Percentiles rank a stretch among this genome's conserved stretches.
phyloP scores from a whole-genome alignment of 345 rosid genomes.

The Hibiscus trionum region DNA sequence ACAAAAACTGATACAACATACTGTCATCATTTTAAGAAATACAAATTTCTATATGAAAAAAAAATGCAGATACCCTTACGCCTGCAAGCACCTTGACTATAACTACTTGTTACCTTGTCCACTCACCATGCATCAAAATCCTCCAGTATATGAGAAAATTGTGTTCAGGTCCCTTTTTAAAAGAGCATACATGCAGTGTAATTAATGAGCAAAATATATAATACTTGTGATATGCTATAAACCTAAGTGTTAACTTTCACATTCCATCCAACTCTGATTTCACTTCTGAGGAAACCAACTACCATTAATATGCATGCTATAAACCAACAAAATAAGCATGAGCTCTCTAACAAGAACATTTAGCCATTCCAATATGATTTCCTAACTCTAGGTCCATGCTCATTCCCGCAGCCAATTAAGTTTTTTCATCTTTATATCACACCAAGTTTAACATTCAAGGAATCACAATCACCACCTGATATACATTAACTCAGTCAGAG shows the following conservation, averaged over 20 bases:
- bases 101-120: background rate
- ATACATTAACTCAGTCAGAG: background rate
- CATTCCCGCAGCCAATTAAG: background rate
- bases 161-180: background rate
- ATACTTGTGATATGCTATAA: background rate
- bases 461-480: background rate
- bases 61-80: background rate
- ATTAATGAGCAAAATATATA: background rate
- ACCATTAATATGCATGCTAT: background rate
- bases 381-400: background rate
- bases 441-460: background rate
- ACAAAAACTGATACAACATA: background rate
- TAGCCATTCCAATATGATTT: background rate
- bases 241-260: background rate
- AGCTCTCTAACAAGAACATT: background rate
- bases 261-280: background rate
- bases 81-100: background rate
- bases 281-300: background rate
- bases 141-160: background rate
- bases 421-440: background rate
- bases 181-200: background rate
- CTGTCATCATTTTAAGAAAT: background rate
- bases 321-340: background rate
- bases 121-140: background rate
- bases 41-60: background rate